Evolutionary conservation across 192 early-diverging fungal species (phyloP).

Genomic region (Coemansia sp.): DNA sequence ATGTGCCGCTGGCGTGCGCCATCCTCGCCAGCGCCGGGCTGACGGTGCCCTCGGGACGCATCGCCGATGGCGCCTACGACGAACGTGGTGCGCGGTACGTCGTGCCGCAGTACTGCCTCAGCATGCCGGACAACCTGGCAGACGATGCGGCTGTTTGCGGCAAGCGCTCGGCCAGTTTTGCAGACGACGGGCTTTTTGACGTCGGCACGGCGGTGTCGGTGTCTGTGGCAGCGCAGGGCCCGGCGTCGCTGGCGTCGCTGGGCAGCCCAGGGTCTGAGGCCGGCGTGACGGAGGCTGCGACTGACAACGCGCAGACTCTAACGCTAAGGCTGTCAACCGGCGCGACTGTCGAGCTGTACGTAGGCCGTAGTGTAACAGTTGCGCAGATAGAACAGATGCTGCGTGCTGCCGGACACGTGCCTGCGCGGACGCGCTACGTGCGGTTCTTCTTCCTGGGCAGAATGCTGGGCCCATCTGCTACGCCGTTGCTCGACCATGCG

Average conservation of each 20-base stretch:
- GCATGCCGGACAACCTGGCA: slow-evolving; percentile 56
- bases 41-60: slow-evolving; percentile 65
- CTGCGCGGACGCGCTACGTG: slow-evolving; percentile 19
- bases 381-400: slow-evolving; percentile 29
- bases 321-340: slow-evolving; percentile 21
- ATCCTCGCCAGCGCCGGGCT: slow-evolving; percentile 69
- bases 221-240: no score
- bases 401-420: slow-evolving; percentile 12
- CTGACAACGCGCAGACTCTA: background rate
- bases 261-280: no score
- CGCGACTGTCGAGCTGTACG: slow-evolving; percentile 9
- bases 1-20: slow-evolving; percentile 54
- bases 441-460: slow-evolving; percentile 55
- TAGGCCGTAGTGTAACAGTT: slow-evolving; percentile 25
- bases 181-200: no score
- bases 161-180: no score
- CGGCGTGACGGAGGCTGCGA: no score
- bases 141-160: no score
- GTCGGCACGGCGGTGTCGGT: no score
- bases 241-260: no score
- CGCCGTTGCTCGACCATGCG: slow-evolving; percentile 22
- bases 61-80: slow-evolving; percentile 77
- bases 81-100: slow-evolving; percentile 69
- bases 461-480: slow-evolving; percentile 28
- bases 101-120: slow-evolving; percentile 66